phyloP scores from a whole-genome alignment of 1,284 basidiomycete species.

The Rhodotorula sp. region DNA sequence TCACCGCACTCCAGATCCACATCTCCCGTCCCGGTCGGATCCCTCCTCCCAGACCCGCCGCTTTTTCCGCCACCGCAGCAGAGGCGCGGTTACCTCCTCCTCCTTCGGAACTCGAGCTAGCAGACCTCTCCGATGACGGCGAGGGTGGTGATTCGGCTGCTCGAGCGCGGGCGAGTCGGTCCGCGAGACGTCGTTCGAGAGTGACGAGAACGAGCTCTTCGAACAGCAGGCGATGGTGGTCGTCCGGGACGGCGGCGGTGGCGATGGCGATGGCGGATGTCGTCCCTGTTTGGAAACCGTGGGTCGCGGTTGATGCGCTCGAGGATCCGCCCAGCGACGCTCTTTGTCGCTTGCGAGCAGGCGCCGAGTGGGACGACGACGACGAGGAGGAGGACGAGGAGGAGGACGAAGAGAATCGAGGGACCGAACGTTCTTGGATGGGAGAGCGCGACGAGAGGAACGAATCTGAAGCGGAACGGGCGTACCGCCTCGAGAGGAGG shows the following conservation, averaged over 20 bases:
- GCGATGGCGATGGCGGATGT: background rate
- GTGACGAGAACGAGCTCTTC: background rate
- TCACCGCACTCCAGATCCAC: conserved; percentile 16
- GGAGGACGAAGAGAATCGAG: background rate
- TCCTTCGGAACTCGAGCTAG: no score
- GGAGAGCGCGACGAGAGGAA: background rate
- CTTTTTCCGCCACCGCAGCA: background rate
- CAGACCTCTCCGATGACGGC: no score
- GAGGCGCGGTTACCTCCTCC: no score
- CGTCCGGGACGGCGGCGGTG: background rate
- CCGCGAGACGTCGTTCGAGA: conserved; percentile 3
- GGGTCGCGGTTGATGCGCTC: no score
- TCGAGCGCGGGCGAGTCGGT: background rate
- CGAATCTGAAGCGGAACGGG: conserved; percentile 2
- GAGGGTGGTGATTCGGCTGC: background rate
- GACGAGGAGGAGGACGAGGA: background rate
- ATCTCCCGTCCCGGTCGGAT: conserved; percentile 20
- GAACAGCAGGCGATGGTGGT: background rate
- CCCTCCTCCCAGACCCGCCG: conserved; percentile 6
- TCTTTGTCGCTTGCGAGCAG: background rate
- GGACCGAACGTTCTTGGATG: conserved; percentile 3
- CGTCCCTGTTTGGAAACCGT: no score
- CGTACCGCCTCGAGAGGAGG: conserved; percentile 19
- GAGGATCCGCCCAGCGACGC: no score
- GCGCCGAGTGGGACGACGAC: background rate